Evolutionary conservation across 371 early-diverging fungal species (phyloP), one percentile per base, ranked within the genome.

Genomic region (Phascolomyces articulosus): DNA sequence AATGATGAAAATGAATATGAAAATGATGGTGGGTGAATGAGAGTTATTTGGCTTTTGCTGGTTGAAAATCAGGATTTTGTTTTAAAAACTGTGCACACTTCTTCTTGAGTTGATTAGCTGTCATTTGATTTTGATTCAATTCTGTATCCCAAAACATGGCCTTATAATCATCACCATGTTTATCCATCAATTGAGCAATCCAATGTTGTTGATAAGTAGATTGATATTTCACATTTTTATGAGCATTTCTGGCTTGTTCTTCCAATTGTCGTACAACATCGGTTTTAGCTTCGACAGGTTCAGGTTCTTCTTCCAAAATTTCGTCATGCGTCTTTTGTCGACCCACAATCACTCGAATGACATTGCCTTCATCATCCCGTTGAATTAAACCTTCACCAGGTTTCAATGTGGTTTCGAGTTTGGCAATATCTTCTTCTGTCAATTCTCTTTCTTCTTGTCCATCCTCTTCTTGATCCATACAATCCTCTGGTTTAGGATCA

Each of bases 111-210:
- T 96, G 95, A 31, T 83, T 85, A 11, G 75, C 85, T 0, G 95
- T 91, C 51, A 90, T 85, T 77, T 95, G 96, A 74, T 92, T 90
- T 51, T 71, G 68, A 72, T 97, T 97, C 40, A 96, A 77, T 58
- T 91, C 86, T 56, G 83, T 80, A 64, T 97, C 97, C 90, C 95
- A 82, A 62, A 90, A 89, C 96, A 97, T 97, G 58, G 91, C 92
- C 11, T 89, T 83, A 58, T 91, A 95, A 63, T 96, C 89, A 55
- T 87, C 84, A 10, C 92, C 94, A 62, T 96, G 89, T 79, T 92
- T 93, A 18, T 84, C 84, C 20, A 91, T 78, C 73, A 95, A 68
- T 51, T 81, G 73, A 58, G 82, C 80, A 11, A 92, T 73, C 83
- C 89, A 88, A 16, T 77, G 71, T 15, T 74, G 55, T 72, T 95